Conservation (phyloP, 192 early-diverging fungal genomes). For the Backusella sp. region DNA sequence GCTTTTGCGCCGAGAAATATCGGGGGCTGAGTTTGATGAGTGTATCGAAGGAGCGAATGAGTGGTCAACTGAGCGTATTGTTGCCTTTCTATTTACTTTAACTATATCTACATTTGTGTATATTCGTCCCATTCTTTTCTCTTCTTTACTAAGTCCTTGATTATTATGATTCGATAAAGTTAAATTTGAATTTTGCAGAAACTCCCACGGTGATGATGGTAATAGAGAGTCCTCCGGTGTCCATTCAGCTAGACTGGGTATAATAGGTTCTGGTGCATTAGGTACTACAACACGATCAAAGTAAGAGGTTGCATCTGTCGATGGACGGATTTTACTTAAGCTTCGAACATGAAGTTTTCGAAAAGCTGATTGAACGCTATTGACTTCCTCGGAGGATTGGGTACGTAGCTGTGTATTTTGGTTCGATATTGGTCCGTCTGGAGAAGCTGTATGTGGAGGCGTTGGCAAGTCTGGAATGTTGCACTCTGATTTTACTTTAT, state of each 20-base stretch:
- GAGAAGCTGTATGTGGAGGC: neutral
- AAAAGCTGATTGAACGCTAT: neutral
- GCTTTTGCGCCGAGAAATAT: neutral
- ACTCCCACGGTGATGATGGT: neutral
- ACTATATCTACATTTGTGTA: neutral
- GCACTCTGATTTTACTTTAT: neutral
- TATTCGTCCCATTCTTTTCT: neutral
- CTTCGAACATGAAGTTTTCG: neutral
- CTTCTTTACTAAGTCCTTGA: neutral
- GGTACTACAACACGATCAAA: neutral
- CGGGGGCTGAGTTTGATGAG: neutral
- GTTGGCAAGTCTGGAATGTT: neutral
- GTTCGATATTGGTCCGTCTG: neutral
- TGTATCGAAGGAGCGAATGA: neutral
- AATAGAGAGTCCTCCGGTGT: neutral
- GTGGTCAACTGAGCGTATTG: neutral
- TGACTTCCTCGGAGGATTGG: neutral
- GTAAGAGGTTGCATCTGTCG: neutral
- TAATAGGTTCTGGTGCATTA: neutral
- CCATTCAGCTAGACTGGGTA: neutral
- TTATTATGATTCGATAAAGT: neutral
- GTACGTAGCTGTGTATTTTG: neutral
- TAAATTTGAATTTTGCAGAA: neutral
- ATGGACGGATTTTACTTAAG: neutral
- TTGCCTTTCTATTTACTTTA: neutral